These are phyloP conservation scores for Mesembryanthemum crystallinum DNA, from an alignment of 148 eudicot genomes.

Conservation along the genomic window DNA sequence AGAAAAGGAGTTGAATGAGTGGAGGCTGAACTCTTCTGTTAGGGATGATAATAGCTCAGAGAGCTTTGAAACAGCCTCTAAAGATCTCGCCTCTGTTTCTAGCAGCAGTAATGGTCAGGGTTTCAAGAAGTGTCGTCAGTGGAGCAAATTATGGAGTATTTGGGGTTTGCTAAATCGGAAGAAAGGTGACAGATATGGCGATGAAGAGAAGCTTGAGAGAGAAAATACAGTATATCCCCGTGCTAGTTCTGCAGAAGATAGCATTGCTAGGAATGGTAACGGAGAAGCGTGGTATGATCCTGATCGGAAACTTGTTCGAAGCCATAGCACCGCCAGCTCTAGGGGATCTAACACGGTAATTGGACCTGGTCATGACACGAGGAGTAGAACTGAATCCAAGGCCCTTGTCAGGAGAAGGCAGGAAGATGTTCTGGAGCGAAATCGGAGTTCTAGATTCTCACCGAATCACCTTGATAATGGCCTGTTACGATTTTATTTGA, in stretches of 20 bases:
- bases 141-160: conserved; percentile 61
- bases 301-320: conserved; percentile 35
- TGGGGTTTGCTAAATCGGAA: conserved; percentile 47
- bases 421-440: conserved; percentile 42
- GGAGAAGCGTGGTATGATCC: conserved; percentile 18
- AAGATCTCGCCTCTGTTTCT: conserved; percentile 33
- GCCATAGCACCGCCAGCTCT: conserved; percentile 39
- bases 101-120: conserved; percentile 28
- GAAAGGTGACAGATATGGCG: conserved; percentile 34
- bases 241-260: conserved; percentile 24
- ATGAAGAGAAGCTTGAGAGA: conserved; percentile 19
- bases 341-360: conserved; percentile 26
- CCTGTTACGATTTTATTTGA: conserved; percentile 61
- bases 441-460: conserved; percentile 45
- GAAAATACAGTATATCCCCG: conserved; percentile 12
- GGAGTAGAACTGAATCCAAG: conserved; percentile 31
- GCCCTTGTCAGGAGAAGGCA: conserved; percentile 30
- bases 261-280: conserved; percentile 24
- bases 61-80: conserved; percentile 41
- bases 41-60: conserved; percentile 47
- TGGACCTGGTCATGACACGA: conserved; percentile 25
- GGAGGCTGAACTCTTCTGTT: conserved; percentile 36
- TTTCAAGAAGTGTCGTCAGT: conserved; percentile 48
- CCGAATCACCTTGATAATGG: conserved; percentile 49
- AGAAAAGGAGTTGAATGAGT: conserved; percentile 56